Base-by-base conservation (phyloP, 169 alveolate genomes). In the Cystoisospora suis region DNA sequence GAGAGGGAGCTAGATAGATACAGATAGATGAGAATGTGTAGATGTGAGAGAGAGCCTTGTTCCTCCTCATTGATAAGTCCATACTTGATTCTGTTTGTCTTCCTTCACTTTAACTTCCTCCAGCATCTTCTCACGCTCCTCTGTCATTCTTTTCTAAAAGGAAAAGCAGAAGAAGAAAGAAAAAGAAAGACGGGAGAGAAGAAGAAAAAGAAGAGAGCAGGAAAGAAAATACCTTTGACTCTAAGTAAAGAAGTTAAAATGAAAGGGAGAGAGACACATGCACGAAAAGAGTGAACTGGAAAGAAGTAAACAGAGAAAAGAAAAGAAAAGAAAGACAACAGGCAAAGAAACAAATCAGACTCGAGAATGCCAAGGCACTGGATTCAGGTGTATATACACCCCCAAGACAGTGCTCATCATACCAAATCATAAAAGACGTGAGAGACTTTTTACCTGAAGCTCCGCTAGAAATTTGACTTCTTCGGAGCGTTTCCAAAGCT, bases 401-500 rank as follows among this genome's bases (percentile, higher is more conserved):
- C n/a, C n/a, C n/a, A n/a, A n/a, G n/a, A n/a, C n/a, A n/a, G n/a
- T n/a, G n/a, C 65, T 53, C 65, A 15, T 53, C 20, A 15, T 53
- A 9, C 65, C n/a, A 53, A 20, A 20, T 53, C 20, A 20, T 20
- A 15, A 12, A 44, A 17, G 77, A 17, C 6, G 44, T 32, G 42
- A 6, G 5, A n/a, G n/a, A 65, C 20, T 27, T 9, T 17, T 12
- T 65, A 65, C 77, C 77, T 65, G n/a, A 36, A 65, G 44, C n/a
- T 65, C 77, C 6, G 77, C 77, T 36, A 65, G 42, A n/a, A 65
- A 65, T 44, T 65, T 65, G 27, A 44, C 77, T 44, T 65, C 44
- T 44, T 65, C 77, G 36, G 77, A 36, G 3, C 40, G 77, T 17
- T 65, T 65, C 77, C 77, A 65, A 20, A 65, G 77, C 77, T 65